Evolutionary conservation across 176 grass and related monocot species (phyloP).

Genomic region (Lolium perenne): DNA sequence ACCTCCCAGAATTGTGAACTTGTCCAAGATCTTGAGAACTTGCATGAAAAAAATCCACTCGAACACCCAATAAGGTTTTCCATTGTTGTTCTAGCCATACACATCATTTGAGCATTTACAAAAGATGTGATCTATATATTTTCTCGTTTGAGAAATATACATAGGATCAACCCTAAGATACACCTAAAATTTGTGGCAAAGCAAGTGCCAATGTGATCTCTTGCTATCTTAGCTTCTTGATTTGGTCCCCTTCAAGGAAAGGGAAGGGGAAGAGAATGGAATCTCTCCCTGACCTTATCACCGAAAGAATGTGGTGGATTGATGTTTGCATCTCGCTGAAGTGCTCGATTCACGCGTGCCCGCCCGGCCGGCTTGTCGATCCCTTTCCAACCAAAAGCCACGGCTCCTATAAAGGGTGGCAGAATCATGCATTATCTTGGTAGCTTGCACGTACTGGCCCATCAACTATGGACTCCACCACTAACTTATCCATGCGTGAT

Average conservation of each 20-base stretch:
- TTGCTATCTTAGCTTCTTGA: background rate
- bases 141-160: background rate
- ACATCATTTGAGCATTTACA: background rate
- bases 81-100: too few species aligned
- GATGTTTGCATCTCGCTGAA: slow-evolving; percentile 14
- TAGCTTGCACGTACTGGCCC: slow-evolving; percentile 24
- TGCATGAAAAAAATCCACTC: too few species aligned
- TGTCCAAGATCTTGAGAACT: too few species aligned
- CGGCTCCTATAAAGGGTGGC: slow-evolving; percentile 39
- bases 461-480: slow-evolving; percentile 20
- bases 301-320: background rate
- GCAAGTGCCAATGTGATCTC: background rate
- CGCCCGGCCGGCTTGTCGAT: background rate
- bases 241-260: slow-evolving; percentile 3
- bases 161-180: background rate
- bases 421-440: slow-evolving; percentile 33
- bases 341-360: slow-evolving; percentile 31
- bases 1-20: too few species aligned
- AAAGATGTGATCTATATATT: background rate
- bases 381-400: slow-evolving; percentile 46
- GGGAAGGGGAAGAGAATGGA: background rate
- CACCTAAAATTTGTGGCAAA: background rate
- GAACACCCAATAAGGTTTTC: too few species aligned
- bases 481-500: slow-evolving; percentile 35
- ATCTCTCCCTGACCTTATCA: slow-evolving; percentile 19